Conservation (phyloP, 495 filamentous ascomycete species). For the Lichina pygmaea region DNA sequence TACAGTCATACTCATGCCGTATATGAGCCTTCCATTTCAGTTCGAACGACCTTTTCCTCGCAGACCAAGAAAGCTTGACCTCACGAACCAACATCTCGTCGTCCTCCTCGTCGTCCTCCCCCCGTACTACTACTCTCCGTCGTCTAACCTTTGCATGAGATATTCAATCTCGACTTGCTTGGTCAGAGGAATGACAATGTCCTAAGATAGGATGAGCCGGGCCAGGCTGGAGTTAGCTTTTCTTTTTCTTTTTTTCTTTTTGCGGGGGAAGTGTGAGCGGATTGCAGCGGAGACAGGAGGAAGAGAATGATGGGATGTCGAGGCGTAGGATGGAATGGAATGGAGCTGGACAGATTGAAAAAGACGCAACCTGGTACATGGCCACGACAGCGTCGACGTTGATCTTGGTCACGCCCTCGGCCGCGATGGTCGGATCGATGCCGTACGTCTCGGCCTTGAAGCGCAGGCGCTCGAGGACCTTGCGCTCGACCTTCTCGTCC, state of each 20-base stretch:
- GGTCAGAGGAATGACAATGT: slow-evolving; percentile 86
- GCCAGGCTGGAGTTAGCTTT: not conserved
- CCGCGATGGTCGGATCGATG: slow-evolving; percentile 51
- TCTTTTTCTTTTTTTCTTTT: not conserved
- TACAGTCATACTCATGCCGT: too few species aligned
- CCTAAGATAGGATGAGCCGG: slow-evolving; percentile 12
- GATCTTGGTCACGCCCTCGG: slow-evolving; percentile 39
- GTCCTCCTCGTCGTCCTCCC: too few species aligned
- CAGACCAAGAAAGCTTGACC: too few species aligned
- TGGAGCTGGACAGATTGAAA: too few species aligned
- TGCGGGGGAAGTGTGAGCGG: not conserved
- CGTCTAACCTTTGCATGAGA: slow-evolving; percentile 58
- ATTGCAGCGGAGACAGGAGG: not conserved
- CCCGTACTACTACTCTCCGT: not conserved
- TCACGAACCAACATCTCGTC: too few species aligned
- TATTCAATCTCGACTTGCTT: slow-evolving; percentile 97
- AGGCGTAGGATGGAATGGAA: not conserved
- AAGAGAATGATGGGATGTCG: not conserved
- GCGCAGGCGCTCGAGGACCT: slow-evolving; percentile 65
- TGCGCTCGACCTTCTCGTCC: slow-evolving; percentile 63
- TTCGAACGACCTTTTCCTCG: too few species aligned
- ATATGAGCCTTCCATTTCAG: too few species aligned
- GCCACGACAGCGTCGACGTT: slow-evolving; percentile 75
- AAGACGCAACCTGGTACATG: slow-evolving; percentile 56
- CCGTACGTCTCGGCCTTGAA: slow-evolving; percentile 92